Base-by-base conservation (phyloP, 1,284 basidiomycete species). In the Vanrija sp. region DNA sequence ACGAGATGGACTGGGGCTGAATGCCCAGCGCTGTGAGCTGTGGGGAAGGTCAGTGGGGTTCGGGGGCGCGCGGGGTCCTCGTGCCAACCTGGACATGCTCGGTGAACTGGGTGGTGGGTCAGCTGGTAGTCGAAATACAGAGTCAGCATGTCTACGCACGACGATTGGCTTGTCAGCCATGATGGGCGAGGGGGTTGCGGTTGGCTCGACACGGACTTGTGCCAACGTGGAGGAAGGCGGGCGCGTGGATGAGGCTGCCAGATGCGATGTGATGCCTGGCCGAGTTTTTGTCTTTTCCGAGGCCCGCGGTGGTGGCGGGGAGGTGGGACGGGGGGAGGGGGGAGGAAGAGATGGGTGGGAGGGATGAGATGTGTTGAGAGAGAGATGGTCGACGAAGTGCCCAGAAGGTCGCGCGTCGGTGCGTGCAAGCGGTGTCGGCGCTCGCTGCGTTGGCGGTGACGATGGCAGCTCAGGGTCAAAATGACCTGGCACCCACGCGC, bases 21-120 rank as follows among this genome's bases (percentile, higher is more conserved):
- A 99, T 84, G 65, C 94, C 95, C 64, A 98, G 81, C 73, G 91
- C 92, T 31, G 94, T 94, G 71, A 99, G 88, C 81, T 98, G 90
- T 44, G 14, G 7, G 35, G n/a, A n/a, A 15, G 12, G 47, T 49
- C 16, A 56, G 53, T 43, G 8, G 14, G 19, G 6, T 15, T 18
- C 38, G 36, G 38, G n/a, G n/a, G n/a, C 19, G 38, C 9, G 4
- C 38, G 38, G n/a, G 38, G 7, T 37, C 15, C 20, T 38, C 42
- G 5, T 10, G 38, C 19, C 31, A 14, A 22, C 41, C 38, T 41
- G 76, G 47, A 78, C 68, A 63, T 78, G 77, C 74, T 78, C 77
- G 49, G 76, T 76, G 67, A 78, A 78, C 71, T 77, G 56, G 9
- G 16, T 77, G 56, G 9, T 14, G 8, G 18, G 46, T 54, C 43